Evolutionary conservation across 108 stramenopile species (phyloP).

Genomic region (Cyclotella choctawhatcheeana): DNA sequence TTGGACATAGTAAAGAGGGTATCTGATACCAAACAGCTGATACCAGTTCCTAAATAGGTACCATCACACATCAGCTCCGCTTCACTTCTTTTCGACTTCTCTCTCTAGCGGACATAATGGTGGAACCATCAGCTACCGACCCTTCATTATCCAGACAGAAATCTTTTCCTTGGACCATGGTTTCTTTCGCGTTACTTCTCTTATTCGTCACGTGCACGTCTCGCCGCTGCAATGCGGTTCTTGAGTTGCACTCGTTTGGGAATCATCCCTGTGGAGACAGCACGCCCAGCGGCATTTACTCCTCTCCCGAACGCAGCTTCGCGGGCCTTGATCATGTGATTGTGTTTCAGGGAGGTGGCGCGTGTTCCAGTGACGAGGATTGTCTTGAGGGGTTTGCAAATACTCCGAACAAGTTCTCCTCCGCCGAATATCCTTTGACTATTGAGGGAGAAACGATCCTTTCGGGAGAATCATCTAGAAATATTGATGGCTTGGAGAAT

Average conservation of each 20-base stretch:
- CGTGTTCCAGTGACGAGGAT: conserved; percentile 3
- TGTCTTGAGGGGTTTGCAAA: neutral
- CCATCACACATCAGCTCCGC: no score
- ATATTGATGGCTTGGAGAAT: neutral
- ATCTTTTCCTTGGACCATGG: neutral
- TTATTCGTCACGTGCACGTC: neutral
- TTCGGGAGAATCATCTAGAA: neutral
- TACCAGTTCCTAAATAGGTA: no score
- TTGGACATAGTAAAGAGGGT: no score
- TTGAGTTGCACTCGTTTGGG: neutral
- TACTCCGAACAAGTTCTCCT: neutral
- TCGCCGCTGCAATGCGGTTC: neutral
- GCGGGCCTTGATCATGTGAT: neutral
- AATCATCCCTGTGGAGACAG: neutral
- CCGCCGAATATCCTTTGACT: neutral
- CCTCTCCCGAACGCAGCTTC: neutral
- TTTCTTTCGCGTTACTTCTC: neutral
- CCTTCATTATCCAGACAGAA: no score
- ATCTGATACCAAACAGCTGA: no score
- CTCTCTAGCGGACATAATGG: no score
- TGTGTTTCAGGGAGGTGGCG: conserved; percentile 3
- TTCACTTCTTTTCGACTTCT: no score
- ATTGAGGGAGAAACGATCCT: neutral
- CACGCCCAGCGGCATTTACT: neutral
- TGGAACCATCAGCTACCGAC: no score